A percentile compares a stretch with the other conserved stretches of the same genome.
Evolutionary conservation across 306 rosid species (phyloP).

Genomic region (Trifolium pratense): DNA sequence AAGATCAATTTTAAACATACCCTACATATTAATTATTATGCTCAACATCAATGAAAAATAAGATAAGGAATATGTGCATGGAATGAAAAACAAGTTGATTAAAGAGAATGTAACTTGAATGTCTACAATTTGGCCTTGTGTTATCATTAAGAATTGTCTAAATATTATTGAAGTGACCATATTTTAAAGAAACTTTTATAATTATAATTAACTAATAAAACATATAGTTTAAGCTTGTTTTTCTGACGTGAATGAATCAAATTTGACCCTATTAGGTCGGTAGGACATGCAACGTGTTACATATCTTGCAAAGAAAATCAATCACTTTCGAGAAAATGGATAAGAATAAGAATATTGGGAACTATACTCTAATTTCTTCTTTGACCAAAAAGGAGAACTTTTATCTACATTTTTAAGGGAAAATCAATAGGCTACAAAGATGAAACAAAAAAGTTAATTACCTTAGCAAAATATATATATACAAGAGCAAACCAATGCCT

Average conservation of each 20-base stretch:
- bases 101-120: conserved; percentile 11
- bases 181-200: neutral
- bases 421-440: too few relatives aligned
- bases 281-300: conserved; percentile 53
- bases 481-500: conserved; percentile 3
- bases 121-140: conserved; percentile 31
- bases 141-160: conserved; percentile 4
- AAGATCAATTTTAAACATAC: conserved; percentile 13
- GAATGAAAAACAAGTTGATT: neutral
- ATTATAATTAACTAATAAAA: neutral
- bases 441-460: conserved; percentile 1
- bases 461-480: conserved; percentile 35
- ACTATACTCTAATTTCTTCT: too few relatives aligned
- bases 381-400: too few relatives aligned
- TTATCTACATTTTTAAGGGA: too few relatives aligned
- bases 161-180: conserved; percentile 26
- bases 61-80: conserved; percentile 22
- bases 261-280: conserved; percentile 51
- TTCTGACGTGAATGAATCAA: conserved; percentile 46
- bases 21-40: neutral
- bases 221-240: conserved; percentile 2
- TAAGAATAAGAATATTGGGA: neutral
- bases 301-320: conserved; percentile 37
- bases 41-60: neutral
- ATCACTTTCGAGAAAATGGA: conserved; percentile 39